Base-by-base conservation (phyloP, 768 basidiomycete genomes). In the Grammothele lineata region DNA sequence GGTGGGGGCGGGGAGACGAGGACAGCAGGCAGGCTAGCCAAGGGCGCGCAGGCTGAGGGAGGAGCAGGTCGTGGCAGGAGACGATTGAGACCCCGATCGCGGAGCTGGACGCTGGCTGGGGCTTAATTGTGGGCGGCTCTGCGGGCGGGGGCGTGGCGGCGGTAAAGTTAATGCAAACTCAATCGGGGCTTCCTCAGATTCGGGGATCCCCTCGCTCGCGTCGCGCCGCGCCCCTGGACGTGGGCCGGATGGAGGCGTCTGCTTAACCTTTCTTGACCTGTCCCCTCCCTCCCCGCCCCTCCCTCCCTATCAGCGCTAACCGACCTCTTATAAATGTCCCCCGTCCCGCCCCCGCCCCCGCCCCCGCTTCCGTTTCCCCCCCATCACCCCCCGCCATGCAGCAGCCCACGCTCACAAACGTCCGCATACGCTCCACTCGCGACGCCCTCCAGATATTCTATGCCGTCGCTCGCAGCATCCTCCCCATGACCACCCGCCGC, bases 391-490 rank as follows among this genome's bases (percentile, higher is more conserved):
- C 47, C 51, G 33, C 48, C 45, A 85, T 87, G 83, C 88, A 91
- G 64, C 75, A 73, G 35, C 88, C 88, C 35, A 88, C 88, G 44
- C 74, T 87, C 42, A 76, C 76, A 44, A 83, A 82, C 62, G 80
- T 88, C 36, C 83, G 86, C 63, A 82, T 90, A 55, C 80, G 86
- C 55, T 85, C 83, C 4, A 86, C 85, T 12, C 73, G 80, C 54
- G 88, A 91, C 62, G 87, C 88, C n/a, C 73, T 85, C 41, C 82
- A 84, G 52, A 83, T 91, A 57, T 90, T 91, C 66, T 72, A 85
- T 60, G 89, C 80, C 40, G 88, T 90, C 41, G 83, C 85, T 9
- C 72, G 73, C 50, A 75, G 80, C 57, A 62, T 71, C 46, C 72
- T 90, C 35, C 85, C 86, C 39, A 76, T 91, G 60, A 87, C 89